Base-by-base conservation (phyloP, 2,329 filamentous ascomycete genomes). In the Dothistroma septosporum region DNA sequence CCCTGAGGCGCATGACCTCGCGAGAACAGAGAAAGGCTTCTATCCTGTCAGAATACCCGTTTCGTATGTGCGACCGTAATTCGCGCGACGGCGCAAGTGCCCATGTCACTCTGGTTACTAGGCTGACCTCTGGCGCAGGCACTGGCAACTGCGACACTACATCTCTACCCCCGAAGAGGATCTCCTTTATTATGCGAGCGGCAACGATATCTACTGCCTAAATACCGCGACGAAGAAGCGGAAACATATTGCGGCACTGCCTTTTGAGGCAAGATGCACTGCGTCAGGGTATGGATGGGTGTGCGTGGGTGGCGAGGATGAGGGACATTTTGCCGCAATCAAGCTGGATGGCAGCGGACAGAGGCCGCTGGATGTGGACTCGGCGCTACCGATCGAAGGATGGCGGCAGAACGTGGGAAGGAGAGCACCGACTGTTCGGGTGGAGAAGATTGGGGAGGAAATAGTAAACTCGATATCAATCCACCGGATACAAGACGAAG, bases 111-210 rank as follows among this genome's bases (percentile, higher is more conserved):
- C 6, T 12, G 31, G 50, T 21, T 14, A n/a, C 10, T 32, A 21
- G 22, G 31, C 50, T 53, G 31, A 53, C 31, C 5, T 47, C 19
- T 44, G 14, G 52, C 21, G 46, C 70, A 92, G 89, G 67, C 90
- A 94, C 77, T 92, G 89, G 87, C 90, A 94, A 77, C 82, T 99
- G 50, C 90, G 93, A 58, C 93, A 95, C 68, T 87, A 96, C 68
- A 89, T 97, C 73, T 93, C 90, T 74, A 88, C 87, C 28, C 87
- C 91, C 66, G 85, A 90, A 70, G 82, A 86, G 48, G 85, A 92
- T 75, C 78, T 87, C 68, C 82, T 97, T 66, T 97, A 95, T 79
- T 96, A 95, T 70, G 92, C 92, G 37, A 87, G 87, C 66, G 88
- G 89, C 60, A 79, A 82, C 69, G 86, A 91, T 63, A 70, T 82